Evolutionary conservation across 306 rosid species (phyloP).

Genomic region (Dalbergia cochinchinensis): DNA sequence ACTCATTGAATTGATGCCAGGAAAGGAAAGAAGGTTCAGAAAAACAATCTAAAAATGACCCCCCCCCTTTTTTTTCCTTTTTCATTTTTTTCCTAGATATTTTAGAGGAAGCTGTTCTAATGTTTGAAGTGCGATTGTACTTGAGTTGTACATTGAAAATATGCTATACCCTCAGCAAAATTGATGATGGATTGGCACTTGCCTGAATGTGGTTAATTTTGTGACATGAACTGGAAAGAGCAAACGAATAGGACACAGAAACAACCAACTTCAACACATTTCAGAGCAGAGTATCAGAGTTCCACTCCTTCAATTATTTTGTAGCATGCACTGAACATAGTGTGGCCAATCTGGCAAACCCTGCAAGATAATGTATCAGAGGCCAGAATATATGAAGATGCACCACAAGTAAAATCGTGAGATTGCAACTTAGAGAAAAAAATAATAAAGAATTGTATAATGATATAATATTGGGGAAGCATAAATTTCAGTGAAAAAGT

Average conservation of each 20-base stretch:
- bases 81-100: conserved; percentile 3
- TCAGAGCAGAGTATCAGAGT: conserved; percentile 47
- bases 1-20: conserved; percentile 7
- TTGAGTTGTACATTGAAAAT: conserved; percentile 10
- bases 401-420: conserved; percentile 12
- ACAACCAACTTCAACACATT: conserved; percentile 43
- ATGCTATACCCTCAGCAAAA: conserved; percentile 16
- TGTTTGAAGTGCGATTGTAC: conserved; percentile 2
- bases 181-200: conserved; percentile 37
- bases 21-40: background rate
- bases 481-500: conserved; percentile 60
- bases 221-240: conserved; percentile 44
- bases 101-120: background rate
- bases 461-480: conserved; percentile 44
- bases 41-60: background rate
- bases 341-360: conserved; percentile 76
- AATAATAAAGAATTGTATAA: background rate
- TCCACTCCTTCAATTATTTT: conserved; percentile 54
- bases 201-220: conserved; percentile 36
- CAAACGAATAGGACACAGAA: conserved; percentile 37
- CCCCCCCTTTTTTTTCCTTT: background rate
- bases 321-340: conserved; percentile 54
- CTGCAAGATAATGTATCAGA: conserved; percentile 45
- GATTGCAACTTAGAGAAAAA: background rate
- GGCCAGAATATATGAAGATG: conserved; percentile 31